phyloP scores from a whole-genome alignment of 192 early-diverging fungal species.

The Linnemannia exigua region DNA sequence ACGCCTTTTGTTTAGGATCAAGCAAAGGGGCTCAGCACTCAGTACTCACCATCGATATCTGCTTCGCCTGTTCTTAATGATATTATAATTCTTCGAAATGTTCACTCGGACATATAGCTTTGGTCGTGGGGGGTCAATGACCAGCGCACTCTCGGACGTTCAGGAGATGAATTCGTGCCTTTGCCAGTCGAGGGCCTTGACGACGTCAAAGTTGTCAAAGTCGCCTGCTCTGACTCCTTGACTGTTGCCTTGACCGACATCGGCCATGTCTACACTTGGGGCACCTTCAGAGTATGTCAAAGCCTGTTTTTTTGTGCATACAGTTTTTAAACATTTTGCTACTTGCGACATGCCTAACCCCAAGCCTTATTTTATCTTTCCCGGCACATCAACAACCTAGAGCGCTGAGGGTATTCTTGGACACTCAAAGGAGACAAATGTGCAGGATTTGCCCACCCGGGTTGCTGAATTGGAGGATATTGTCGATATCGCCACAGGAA shows the following conservation, averaged over 20 bases:
- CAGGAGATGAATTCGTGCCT: conserved; percentile 77
- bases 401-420: conserved; percentile 90
- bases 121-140: conserved; percentile 99
- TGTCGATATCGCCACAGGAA: conserved; percentile 84
- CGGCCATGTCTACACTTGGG: conserved; percentile 90
- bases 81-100: neutral
- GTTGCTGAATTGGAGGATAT: conserved; percentile 71
- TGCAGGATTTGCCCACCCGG: conserved; percentile 73
- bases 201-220: conserved; percentile 75
- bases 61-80: neutral
- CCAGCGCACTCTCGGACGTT: conserved; percentile 85
- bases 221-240: conserved; percentile 89
- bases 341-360: neutral
- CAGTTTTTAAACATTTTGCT: neutral
- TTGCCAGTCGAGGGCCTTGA: conserved; percentile 80
- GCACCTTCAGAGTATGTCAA: conserved; percentile 76
- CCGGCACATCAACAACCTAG: conserved; percentile 44
- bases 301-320: neutral
- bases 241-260: conserved; percentile 82
- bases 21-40: neutral
- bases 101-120: conserved; percentile 58
- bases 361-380: neutral
- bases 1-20: neutral
- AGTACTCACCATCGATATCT: neutral
- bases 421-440: conserved; percentile 74